Base-by-base conservation (phyloP, 1,284 basidiomycete genomes). In the Megacollybia platyphylla region DNA sequence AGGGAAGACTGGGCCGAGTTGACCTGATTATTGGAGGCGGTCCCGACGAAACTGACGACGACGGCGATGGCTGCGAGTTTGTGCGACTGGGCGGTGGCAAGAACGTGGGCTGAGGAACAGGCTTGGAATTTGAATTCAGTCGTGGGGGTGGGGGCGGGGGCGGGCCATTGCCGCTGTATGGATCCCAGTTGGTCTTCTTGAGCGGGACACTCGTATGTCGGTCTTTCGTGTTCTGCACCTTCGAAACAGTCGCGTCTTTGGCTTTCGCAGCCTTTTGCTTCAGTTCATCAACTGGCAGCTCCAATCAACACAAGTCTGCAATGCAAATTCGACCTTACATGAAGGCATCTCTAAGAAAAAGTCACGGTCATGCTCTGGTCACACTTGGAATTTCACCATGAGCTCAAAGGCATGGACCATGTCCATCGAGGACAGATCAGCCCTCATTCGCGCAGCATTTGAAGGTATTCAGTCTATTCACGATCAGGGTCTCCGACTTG, bases 161-260 rank as follows among this genome's bases (percentile, higher is more conserved):
- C 1, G 68, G 62, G 0, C 57, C 52, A 15, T 56, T 54, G 11
- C 63, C 63, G 39, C 61, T 64, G 48, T 70, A 68, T 13, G 76
- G 70, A 53, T 78, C 67, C 73, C 76, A 82, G 48, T 71, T 76
- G 5, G 73, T 70, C 45, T 73, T 72, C 48, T 71, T 71, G 53
- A 79, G 59, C 1, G 78, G 67, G 2, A 67, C 57, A 48, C 73
- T 76, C 3, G 68, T 61, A 52, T 71, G 65, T 28, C 65, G 65
- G 54, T 82, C 80, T 48, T 67, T 67, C 9, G 77, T 71, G 53
- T 69, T 66, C 44, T 70, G 62, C 40, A 76, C 47, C 54, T 70
- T 75, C 41, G 62, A 62, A 15, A 76, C 63, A 9, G 70, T 57
- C 1, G 67, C 64, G 52, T 73, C 71, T 48, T 78, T 79, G 11